Evolutionary conservation across 108 stramenopile genomes (phyloP), one percentile per base, ranked within the genome.

Genomic region (Skeletonema potamos): DNA sequence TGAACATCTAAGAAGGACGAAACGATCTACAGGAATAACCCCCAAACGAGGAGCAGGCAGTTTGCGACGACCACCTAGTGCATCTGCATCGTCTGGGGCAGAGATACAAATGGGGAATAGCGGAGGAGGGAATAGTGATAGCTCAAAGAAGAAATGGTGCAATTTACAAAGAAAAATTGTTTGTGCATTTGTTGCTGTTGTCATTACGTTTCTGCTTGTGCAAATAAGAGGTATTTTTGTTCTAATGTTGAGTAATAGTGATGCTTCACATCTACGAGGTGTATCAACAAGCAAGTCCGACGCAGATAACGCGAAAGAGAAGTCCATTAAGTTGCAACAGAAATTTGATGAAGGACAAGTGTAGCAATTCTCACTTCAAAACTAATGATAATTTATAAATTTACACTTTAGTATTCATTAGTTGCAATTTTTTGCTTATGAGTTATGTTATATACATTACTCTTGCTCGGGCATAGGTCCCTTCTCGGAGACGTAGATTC

Each of bases 401-500:
- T 41, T 22, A 57, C 29, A 68, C 32, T 60, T 20, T 18, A n/a
- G 26, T 51, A 68, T 29, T 37, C 32, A 28, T 68, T 51, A 51
- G 48, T 51, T 41, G 48, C 48, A 51, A 15, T 61, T 24, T 54
- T 44, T n/a, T 27, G 67, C 64, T 63, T 64, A 58, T 72, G 61
- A 62, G 65, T 81, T 76, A 64, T 69, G 64, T 33, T 66, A 62
- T 79, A 71, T 11, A 36, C 80, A 51, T 51, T 20, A 83, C 37
- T 76, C 85, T 67, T 78, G 87, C 3, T 83, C 82, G 30, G 86
- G 82, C 37, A 90, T 91, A 10, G 93, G 73, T 60, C 96, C 96
- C 91, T 97, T 97, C 79, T 98, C 96, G 17, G 91, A 90, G 27
- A 99, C 98, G 86, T 99, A 99, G 71, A 99, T 98, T 77, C 98